Evolutionary conservation across 306 rosid genomes (phyloP), one percentile per base, ranked within the genome.

Genomic region (Prunus salicina): DNA sequence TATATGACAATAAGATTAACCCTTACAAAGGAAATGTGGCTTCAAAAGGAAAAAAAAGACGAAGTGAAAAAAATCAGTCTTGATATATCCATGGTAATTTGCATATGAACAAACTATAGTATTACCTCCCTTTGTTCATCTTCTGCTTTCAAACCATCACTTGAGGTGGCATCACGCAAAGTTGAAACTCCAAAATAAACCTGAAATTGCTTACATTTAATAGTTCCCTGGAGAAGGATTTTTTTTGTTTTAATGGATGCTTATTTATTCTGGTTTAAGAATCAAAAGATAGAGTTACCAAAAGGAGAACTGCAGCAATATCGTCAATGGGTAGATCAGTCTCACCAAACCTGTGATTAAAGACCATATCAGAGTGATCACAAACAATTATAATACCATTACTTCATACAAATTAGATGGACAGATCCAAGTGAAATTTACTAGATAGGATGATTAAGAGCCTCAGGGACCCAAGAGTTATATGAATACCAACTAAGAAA

Each of bases 41-140:
- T 38, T 63, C 10, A 70, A 58, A 73, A 69, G 53, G 78, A 70
- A 65, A 67, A 46, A 50, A 50, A 73, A 76, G 20, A 45, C 3
- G 34, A 69, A 46, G 25, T 18, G 43, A 66, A 71, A 71, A 67
- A 25, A 11, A 56, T 3, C 34, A 56, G 66, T 20, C 19, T 70
- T 73, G 27, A 18, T 61, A 62, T 11, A 34, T 82, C 74, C 46
- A 4, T 57, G 38, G 34, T 34, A 64, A 46, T 61, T 20, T 47
- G 41, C 65, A 24, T 43, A 4, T 46, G 25, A 65, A 77, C 9
- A 70, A 45, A n/a, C 75, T 64, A 72, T 52, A 57, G 27, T 61
- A 30, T 76, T 87, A 92, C 97, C 99, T 95, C 97, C 88, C 90
- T 92, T 81, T 95, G 98, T 84, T 95, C 97, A 60, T 92, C 98